A percentile compares a stretch with the other conserved stretches of the same genome.
phyloP scores from a whole-genome alignment of 495 filamentous ascomycete species.

The Xylaria castorea region DNA sequence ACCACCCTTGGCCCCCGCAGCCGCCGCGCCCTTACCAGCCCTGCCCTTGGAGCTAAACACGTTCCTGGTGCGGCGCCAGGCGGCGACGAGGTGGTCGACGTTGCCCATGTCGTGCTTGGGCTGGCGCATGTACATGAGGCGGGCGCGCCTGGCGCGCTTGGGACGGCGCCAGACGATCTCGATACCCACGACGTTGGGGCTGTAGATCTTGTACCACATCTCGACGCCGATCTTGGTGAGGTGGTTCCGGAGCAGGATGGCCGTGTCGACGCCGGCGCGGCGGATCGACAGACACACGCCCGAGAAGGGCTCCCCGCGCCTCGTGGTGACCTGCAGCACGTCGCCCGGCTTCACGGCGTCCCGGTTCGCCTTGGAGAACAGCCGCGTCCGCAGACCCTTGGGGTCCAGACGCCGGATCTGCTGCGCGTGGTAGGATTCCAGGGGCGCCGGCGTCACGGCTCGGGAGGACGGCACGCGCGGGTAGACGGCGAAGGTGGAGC shows the following conservation, averaged over 20 bases:
- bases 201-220: slow-evolving; percentile 96
- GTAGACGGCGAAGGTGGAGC: slow-evolving; percentile 55
- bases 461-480: slow-evolving; percentile 57
- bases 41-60: slow-evolving; percentile 37
- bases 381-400: slow-evolving; percentile 75
- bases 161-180: slow-evolving; percentile 88
- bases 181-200: slow-evolving; percentile 84
- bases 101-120: slow-evolving; percentile 60
- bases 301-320: slow-evolving; percentile 82
- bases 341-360: slow-evolving; percentile 82
- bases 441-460: slow-evolving; percentile 25
- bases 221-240: slow-evolving; percentile 87
- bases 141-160: slow-evolving; percentile 86
- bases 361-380: slow-evolving; percentile 77
- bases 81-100: slow-evolving; percentile 51
- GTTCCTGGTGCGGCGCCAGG: slow-evolving; percentile 45
- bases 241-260: slow-evolving; percentile 81
- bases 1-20: slow-evolving; percentile 9
- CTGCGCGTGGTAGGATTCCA: slow-evolving; percentile 60
- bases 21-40: slow-evolving; percentile 9
- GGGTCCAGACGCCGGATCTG: slow-evolving; percentile 82
- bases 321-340: slow-evolving; percentile 85
- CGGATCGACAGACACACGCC: slow-evolving; percentile 87
- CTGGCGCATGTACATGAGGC: slow-evolving; percentile 89
- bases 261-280: slow-evolving; percentile 82